Percentiles rank a stretch among this genome's conserved stretches.
Evolutionary conservation across 805 yeast genomes (phyloP).

Genomic region (Sungouiella thailandica): DNA sequence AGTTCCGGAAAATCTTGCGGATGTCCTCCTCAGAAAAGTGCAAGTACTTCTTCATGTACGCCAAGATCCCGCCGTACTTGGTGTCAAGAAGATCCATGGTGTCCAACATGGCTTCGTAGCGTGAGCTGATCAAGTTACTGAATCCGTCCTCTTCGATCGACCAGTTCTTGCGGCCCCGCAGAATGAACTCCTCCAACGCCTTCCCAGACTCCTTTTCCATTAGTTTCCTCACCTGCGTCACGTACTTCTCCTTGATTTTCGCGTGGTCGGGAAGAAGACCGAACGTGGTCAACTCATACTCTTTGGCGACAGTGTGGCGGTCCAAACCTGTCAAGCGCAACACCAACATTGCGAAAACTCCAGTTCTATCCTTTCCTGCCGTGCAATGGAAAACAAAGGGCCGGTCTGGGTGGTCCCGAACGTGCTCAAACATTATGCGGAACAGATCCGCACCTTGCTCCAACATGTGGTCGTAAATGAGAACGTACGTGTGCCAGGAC

Average conservation of each 20-base stretch:
- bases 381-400: slow-evolving; percentile 69
- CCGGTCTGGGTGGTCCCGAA: slow-evolving; percentile 45
- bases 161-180: slow-evolving; percentile 39
- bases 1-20: slow-evolving; percentile 13
- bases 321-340: slow-evolving; percentile 63
- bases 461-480: slow-evolving; percentile 59
- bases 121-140: slow-evolving; percentile 54
- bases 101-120: slow-evolving; percentile 65
- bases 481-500: slow-evolving; percentile 58
- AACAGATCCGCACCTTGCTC: slow-evolving; percentile 45
- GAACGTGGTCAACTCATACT: slow-evolving; percentile 67
- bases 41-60: slow-evolving; percentile 42
- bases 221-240: slow-evolving; percentile 26
- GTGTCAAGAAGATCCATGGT: slow-evolving; percentile 49
- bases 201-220: slow-evolving; percentile 19
- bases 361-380: slow-evolving; percentile 87
- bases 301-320: slow-evolving; percentile 59
- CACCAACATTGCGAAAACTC: slow-evolving; percentile 64
- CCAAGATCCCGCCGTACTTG: slow-evolving; percentile 50
- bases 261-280: slow-evolving; percentile 54
- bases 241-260: slow-evolving; percentile 30
- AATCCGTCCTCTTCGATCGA: slow-evolving; percentile 48
- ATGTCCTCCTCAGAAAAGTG: slow-evolving; percentile 45
- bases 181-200: slow-evolving; percentile 19
- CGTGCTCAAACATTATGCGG: slow-evolving; percentile 45